phyloP scores from a whole-genome alignment of 805 yeast genomes.

The Sungouiozyma intestinalis region DNA sequence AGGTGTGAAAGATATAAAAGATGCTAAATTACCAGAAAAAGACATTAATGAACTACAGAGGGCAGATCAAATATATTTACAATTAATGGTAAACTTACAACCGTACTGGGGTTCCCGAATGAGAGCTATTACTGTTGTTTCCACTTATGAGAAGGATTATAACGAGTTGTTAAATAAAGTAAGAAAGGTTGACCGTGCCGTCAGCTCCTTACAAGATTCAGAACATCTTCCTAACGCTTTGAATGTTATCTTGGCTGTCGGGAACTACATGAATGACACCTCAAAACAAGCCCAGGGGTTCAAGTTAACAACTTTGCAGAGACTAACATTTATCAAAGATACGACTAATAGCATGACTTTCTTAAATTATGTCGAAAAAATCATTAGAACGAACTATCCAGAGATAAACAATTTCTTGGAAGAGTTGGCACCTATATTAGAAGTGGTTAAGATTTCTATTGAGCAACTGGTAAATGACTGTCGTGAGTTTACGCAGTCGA shows the following conservation, averaged over 20 bases:
- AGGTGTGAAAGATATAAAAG: conserved; percentile 30
- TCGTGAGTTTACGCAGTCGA: conserved; percentile 44
- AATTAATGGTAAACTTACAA: conserved; percentile 70
- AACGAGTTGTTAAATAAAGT: conserved; percentile 58
- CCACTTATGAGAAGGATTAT: conserved; percentile 71
- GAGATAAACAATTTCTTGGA: conserved; percentile 64
- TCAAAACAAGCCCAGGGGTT: conserved; percentile 90
- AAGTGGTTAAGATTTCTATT: conserved; percentile 62
- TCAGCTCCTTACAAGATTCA: conserved; percentile 53
- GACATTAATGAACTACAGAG: conserved; percentile 72
- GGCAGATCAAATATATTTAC: conserved; percentile 77
- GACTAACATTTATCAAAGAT: conserved; percentile 85
- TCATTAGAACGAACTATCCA: conserved; percentile 77
- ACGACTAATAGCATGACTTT: conserved; percentile 80
- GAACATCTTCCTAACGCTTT: conserved; percentile 60
- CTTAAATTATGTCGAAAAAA: conserved; percentile 82
- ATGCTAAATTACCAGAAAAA: conserved; percentile 44
- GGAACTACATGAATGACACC: conserved; percentile 93
- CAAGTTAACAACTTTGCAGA: conserved; percentile 76
- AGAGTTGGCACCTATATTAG: conserved; percentile 50
- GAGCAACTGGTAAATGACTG: conserved; percentile 77
- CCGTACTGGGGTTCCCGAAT: conserved; percentile 90
- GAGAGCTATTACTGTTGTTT: conserved; percentile 63
- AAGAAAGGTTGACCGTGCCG: conserved; percentile 62
- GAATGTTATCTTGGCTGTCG: conserved; percentile 80